A percentile compares a stretch with the other conserved stretches of the same genome.
These are phyloP conservation scores for Leptomonas pyrrhocoris DNA, from an alignment of 208 protist genomes.

Conservation along the genomic window DNA sequence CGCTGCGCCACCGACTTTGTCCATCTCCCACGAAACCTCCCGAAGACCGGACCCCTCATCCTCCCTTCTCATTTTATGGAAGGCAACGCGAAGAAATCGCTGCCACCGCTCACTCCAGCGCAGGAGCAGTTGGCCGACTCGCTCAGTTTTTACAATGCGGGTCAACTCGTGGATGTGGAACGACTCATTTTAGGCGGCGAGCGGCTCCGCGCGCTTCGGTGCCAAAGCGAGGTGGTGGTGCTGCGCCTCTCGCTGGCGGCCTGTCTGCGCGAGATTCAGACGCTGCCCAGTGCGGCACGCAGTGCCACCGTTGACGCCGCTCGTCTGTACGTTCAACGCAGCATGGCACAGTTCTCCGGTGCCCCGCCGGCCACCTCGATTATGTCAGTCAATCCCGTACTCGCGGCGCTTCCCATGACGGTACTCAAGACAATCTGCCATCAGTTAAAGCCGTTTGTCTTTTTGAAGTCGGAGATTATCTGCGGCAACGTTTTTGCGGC, in stretches of 20 bases:
- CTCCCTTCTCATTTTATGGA: conserved; percentile 40
- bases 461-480: conserved; percentile 46
- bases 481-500: conserved; percentile 66
- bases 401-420: conserved; percentile 35
- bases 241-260: conserved; percentile 44
- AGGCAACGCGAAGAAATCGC: conserved; percentile 6
- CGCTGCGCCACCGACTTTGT: conserved; percentile 34
- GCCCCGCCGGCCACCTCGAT: conserved; percentile 42
- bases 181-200: conserved; percentile 53
- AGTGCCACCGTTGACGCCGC: conserved; percentile 34
- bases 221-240: conserved; percentile 45
- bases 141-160: conserved; percentile 47
- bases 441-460: conserved; percentile 53
- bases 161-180: conserved; percentile 60
- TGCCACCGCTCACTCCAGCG: conserved; percentile 16
- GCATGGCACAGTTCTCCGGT: conserved; percentile 27
- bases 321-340: conserved; percentile 29
- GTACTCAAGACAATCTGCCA: conserved; percentile 43
- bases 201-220: conserved; percentile 57
- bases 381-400: conserved; percentile 45
- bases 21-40: conserved; percentile 11
- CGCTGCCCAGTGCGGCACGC: conserved; percentile 22
- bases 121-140: conserved; percentile 44
- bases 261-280: conserved; percentile 31
- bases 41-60: conserved; percentile 38